phyloP scores from a whole-genome alignment of 495 filamentous ascomycete genomes.

The Aspergillus incahuasiensis region DNA sequence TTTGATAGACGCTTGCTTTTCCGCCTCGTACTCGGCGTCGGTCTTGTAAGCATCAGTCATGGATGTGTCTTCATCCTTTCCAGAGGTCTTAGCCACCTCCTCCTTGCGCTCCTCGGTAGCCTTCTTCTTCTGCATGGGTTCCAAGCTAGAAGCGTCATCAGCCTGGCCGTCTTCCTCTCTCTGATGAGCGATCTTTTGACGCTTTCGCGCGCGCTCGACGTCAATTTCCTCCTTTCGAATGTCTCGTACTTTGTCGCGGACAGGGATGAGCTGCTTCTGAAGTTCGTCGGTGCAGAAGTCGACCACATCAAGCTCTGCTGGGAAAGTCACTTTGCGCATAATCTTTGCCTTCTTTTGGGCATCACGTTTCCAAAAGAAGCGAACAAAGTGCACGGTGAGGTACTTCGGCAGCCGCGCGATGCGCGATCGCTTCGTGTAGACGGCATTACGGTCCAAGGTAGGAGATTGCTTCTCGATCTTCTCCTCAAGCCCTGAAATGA shows the following conservation, averaged over 20 bases:
- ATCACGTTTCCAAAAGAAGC: slow-evolving; percentile 95
- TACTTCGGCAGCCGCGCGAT: slow-evolving; percentile 91
- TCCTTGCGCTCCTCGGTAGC: slow-evolving; percentile 48
- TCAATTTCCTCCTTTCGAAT: slow-evolving; percentile 93
- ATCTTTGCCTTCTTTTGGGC: slow-evolving; percentile 98
- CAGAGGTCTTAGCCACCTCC: slow-evolving; percentile 29
- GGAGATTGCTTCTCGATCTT: slow-evolving; percentile 86
- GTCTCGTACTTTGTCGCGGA: slow-evolving; percentile 92
- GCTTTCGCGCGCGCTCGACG: slow-evolving; percentile 68
- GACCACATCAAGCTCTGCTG: slow-evolving; percentile 83
- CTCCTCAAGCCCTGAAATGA: slow-evolving; percentile 74
- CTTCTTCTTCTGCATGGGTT: slow-evolving; percentile 49
- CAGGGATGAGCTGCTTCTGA: slow-evolving; percentile 73
- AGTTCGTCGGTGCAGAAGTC: slow-evolving; percentile 95
- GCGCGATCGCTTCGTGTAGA: slow-evolving; percentile 85
- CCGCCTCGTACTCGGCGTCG: slow-evolving; percentile 85
- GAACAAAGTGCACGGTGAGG: slow-evolving; percentile 93
- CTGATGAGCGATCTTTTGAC: slow-evolving; percentile 25
- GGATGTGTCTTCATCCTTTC: slow-evolving; percentile 59
- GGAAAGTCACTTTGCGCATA: slow-evolving; percentile 97
- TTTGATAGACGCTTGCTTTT: slow-evolving; percentile 66
- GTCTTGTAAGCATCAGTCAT: slow-evolving; percentile 83
- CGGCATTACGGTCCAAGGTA: slow-evolving; percentile 66
- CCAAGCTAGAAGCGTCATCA: slow-evolving; percentile 29
- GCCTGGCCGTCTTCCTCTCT: slow-evolving; percentile 48